Evolutionary conservation across 2,329 filamentous ascomycete species (phyloP), one percentile per base, ranked within the genome.

Genomic region (Pseudogymnoascus sp.): DNA sequence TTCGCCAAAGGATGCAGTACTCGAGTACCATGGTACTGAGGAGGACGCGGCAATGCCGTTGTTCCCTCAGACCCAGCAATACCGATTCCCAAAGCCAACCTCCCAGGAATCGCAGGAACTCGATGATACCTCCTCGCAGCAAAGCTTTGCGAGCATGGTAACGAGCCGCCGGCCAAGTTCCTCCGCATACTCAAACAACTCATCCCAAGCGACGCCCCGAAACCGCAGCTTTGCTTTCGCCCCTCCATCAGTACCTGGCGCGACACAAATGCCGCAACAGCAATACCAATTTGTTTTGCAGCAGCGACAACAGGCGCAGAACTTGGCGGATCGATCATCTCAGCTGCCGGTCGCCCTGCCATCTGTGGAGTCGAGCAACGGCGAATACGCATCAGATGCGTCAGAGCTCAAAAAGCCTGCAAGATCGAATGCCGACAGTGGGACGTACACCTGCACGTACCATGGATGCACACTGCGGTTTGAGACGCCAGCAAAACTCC

Each of bases 371-470:
- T 73, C 77, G 2, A 73, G 71, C 60, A 69, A 66, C 63, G 71
- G 72, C 74, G 72, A 69, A 69, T 79, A 69, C 74, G 75, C 69
- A 61, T 66, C 69, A 5, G 72, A 72, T n/a, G 39, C 67, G 6
- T 65, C 65, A 12, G 69, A 71, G 14, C 59, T 68, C 21, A 69
- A 67, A 71, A 79, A 82, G 39, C 91, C 91, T 0, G 74, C 78
- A 1, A 81, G 86, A 42, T 86, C 87, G 1, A 80, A 80, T 14
- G 89, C 91, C 0, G 90, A 96, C 68, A 84, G 87, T 18, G 93
- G 93, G 11, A 96, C 93, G 0, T 99, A 97, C 77, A 96, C 93
- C 1, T 99, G 95, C 76, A 97, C 93, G 0, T 96, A 96, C 71
- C 92, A 96, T 71, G 91, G 92, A 10, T 97, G 95, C 73, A 87